Percentiles rank a stretch among this genome's conserved stretches.
Evolutionary conservation across 202 grass and related monocot genomes (phyloP).

Genomic region (Dendrocalamus latiflorus): DNA sequence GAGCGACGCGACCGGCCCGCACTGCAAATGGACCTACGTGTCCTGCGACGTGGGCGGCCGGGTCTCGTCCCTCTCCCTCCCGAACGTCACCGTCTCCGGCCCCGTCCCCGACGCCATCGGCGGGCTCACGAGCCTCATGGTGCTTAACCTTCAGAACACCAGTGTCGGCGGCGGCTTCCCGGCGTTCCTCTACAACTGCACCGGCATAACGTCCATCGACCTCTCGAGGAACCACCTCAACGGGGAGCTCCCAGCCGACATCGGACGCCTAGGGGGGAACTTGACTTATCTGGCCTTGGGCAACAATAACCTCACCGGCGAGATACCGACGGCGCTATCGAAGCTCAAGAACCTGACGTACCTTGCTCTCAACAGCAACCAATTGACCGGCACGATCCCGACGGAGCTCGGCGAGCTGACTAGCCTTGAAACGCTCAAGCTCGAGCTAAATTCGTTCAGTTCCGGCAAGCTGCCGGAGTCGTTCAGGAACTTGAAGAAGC

Average conservation of each 20-base stretch:
- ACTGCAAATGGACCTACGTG: slow-evolving; percentile 51
- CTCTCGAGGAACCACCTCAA: slow-evolving; percentile 42
- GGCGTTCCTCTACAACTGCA: slow-evolving; percentile 40
- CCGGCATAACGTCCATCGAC: slow-evolving; percentile 27
- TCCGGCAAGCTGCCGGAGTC: slow-evolving; percentile 34
- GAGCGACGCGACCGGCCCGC: background rate
- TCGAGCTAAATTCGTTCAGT: slow-evolving; percentile 32
- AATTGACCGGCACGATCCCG: slow-evolving; percentile 46
- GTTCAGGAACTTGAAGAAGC: slow-evolving; percentile 46
- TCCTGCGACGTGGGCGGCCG: slow-evolving; percentile 12
- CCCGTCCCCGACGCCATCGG: slow-evolving; percentile 40
- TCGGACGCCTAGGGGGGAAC: slow-evolving; percentile 24
- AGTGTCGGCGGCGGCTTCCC: slow-evolving; percentile 46
- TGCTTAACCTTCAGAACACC: slow-evolving; percentile 47
- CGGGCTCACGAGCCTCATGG: slow-evolving; percentile 29
- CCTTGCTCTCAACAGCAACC: slow-evolving; percentile 40
- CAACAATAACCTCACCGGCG: slow-evolving; percentile 45
- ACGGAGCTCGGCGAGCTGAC: slow-evolving; percentile 39
- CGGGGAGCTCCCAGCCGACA: slow-evolving; percentile 42
- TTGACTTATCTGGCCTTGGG: slow-evolving; percentile 33
- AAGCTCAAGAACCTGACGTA: slow-evolving; percentile 35
- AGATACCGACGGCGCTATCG: slow-evolving; percentile 39
- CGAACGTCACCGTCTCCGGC: slow-evolving; percentile 17
- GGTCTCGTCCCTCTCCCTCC: slow-evolving; percentile 28
- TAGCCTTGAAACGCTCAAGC: slow-evolving; percentile 35